Conservation (phyloP, 2,329 filamentous ascomycete genomes). For the Fusarium floridanum region DNA sequence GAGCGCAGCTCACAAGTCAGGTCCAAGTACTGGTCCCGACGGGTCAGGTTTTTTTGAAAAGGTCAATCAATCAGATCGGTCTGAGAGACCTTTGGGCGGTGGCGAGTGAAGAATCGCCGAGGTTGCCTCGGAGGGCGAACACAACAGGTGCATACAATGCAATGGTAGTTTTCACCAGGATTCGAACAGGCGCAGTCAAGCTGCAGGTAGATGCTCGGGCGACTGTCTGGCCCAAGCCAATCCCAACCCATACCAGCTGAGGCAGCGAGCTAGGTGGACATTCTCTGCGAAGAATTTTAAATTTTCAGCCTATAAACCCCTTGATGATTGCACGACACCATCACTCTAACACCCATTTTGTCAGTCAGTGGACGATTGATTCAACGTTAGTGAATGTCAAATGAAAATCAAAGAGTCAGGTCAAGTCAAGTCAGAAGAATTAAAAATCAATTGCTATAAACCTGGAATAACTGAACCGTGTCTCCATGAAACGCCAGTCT, state of each 20-base stretch:
- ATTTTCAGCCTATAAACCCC: neutral
- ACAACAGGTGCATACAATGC: neutral
- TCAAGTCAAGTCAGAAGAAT: neutral
- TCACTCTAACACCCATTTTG: too few species aligned
- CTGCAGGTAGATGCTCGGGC: neutral
- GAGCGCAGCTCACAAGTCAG: too few species aligned
- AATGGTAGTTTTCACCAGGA: conserved; percentile 30
- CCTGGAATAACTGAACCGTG: conserved; percentile 21
- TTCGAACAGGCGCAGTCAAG: conserved; percentile 20
- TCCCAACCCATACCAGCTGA: conserved; percentile 2
- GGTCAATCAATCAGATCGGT: too few species aligned
- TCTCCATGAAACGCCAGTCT: conserved; percentile 31
- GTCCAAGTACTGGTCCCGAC: too few species aligned
- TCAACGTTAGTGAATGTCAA: too few species aligned
- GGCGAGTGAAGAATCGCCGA: neutral
- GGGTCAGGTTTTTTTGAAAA: too few species aligned
- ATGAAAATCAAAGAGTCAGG: neutral
- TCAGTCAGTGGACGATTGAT: too few species aligned
- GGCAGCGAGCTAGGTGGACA: neutral
- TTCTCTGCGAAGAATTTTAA: neutral
- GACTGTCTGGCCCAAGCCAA: neutral
- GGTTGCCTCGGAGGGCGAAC: neutral
- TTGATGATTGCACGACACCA: too few species aligned
- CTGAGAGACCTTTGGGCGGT: too few species aligned
- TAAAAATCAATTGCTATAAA: conserved; percentile 22